A percentile compares a stretch with the other conserved stretches of the same genome.
phyloP scores from a whole-genome alignment of 1,284 basidiomycete species.

The Leccinum pachyderme region DNA sequence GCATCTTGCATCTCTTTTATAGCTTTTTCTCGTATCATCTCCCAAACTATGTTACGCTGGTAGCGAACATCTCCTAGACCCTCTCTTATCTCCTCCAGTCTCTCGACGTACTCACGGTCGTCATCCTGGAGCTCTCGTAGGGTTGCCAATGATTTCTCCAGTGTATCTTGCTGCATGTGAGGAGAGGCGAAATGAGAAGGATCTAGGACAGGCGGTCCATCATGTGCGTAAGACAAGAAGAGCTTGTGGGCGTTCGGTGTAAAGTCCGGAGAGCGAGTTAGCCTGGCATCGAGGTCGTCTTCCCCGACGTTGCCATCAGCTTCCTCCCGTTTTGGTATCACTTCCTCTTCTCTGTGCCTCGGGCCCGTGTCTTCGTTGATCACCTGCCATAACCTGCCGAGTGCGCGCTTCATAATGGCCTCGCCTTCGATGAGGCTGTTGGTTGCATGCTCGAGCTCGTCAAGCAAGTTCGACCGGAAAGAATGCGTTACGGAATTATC shows the following conservation, averaged over 20 bases:
- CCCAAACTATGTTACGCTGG: conserved; percentile 72
- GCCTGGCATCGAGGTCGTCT: conserved; percentile 48
- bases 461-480: conserved; percentile 71
- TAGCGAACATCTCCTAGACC: conserved; percentile 66
- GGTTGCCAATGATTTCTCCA: conserved; percentile 69
- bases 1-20: conserved; percentile 69
- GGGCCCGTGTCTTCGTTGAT: conserved; percentile 64
- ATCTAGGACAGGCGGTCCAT: conserved; percentile 46
- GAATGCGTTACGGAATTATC: conserved; percentile 80
- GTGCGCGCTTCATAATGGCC: conserved; percentile 61
- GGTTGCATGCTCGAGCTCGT: conserved; percentile 74
- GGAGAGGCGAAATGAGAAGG: conserved; percentile 61
- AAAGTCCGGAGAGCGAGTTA: conserved; percentile 62
- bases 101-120: conserved; percentile 75
- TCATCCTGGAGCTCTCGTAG: conserved; percentile 79
- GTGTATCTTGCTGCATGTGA: conserved; percentile 60
- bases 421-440: conserved; percentile 80
- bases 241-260: conserved; percentile 62
- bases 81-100: conserved; percentile 76
- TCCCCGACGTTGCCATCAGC: conserved; percentile 52
- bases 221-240: conserved; percentile 53
- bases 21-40: conserved; percentile 66
- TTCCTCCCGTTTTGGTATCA: conserved; percentile 68
- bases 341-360: conserved; percentile 31
- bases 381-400: conserved; percentile 76